Conservation (phyloP, 75 land plant genomes). For the Pinus albicaulis region DNA sequence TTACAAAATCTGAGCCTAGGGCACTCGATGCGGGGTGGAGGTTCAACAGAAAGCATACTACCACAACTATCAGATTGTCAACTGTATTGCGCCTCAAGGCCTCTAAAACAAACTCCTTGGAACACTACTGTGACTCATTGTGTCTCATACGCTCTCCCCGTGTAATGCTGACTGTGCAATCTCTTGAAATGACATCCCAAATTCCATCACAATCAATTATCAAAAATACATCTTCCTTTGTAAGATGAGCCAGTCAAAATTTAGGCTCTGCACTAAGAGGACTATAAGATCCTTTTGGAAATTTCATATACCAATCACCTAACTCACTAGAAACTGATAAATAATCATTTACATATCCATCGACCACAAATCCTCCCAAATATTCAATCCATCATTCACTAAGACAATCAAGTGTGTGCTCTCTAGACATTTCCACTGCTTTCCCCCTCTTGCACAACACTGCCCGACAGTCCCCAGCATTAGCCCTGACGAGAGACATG, state of each 20-base stretch:
- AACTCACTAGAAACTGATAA: constrained; percentile 68
- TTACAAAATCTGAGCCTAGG: constrained; percentile 32
- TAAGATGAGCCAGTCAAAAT: constrained; percentile 42
- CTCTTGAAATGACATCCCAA: constrained; percentile 86
- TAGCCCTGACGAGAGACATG: too few relatives aligned
- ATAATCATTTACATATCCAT: constrained; percentile 69
- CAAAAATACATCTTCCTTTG: constrained; percentile 92
- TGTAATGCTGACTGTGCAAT: constrained; percentile 63
- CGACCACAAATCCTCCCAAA: constrained; percentile 68
- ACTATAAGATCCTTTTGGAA: constrained; percentile 37
- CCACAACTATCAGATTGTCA: constrained; percentile 56
- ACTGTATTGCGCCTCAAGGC: constrained; percentile 33
- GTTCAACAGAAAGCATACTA: constrained; percentile 37
- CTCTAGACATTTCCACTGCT: too few relatives aligned
- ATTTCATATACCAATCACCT: constrained; percentile 78
- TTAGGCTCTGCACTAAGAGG: constrained; percentile 79
- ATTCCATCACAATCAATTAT: constrained; percentile 94
- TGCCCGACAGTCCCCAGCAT: too few relatives aligned
- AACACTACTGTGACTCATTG: constrained; percentile 75
- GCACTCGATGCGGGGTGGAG: constrained; percentile 50
- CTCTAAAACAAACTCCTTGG: constrained; percentile 66
- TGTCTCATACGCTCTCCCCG: constrained; percentile 55
- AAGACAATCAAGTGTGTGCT: too few relatives aligned
- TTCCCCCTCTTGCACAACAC: too few relatives aligned
- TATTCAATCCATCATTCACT: too few relatives aligned